Conservation (phyloP, 2,329 filamentous ascomycete species). For the Fusarium burgessii region DNA sequence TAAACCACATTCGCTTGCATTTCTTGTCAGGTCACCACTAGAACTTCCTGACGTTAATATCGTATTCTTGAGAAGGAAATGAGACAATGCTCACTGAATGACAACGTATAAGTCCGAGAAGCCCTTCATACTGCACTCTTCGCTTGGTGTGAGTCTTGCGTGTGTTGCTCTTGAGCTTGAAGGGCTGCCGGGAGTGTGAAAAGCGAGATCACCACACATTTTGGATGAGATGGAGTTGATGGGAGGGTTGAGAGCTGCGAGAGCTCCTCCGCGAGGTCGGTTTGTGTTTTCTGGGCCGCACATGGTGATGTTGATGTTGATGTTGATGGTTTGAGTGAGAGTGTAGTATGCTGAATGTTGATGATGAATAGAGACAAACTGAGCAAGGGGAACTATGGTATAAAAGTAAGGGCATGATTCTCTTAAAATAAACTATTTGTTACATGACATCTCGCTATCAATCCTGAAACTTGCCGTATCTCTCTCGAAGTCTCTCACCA, state of each 20-base stretch:
- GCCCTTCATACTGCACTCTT: constrained; percentile 23
- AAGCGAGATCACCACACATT: constrained; percentile 56
- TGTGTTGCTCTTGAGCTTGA: constrained; percentile 56
- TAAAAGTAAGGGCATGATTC: not conserved
- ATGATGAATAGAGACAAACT: not conserved
- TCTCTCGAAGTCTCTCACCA: constrained; percentile 37
- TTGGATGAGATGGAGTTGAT: constrained; percentile 13
- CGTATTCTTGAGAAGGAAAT: accelerated
- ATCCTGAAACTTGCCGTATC: constrained; percentile 2
- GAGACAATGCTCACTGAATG: constrained; percentile 56
- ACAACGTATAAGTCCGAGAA: constrained; percentile 52
- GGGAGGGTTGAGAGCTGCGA: constrained; percentile 57
- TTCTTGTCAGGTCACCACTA: constrained; percentile 58
- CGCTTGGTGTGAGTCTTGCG: constrained; percentile 54
- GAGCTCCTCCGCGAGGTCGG: constrained; percentile 59
- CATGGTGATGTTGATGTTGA: constrained; percentile 51
- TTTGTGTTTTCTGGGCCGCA: constrained; percentile 58
- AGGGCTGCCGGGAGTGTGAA: constrained; percentile 57
- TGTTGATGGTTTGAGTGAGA: too few relatives aligned
- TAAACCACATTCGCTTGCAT: constrained; percentile 56
- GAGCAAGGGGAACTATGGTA: accelerated
- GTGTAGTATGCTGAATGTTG: not conserved
- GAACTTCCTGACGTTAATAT: constrained; percentile 46
- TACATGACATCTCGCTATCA: not conserved
- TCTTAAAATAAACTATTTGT: not conserved